Base-by-base conservation (phyloP, 768 basidiomycete genomes). In the Podaxis sp. region DNA sequence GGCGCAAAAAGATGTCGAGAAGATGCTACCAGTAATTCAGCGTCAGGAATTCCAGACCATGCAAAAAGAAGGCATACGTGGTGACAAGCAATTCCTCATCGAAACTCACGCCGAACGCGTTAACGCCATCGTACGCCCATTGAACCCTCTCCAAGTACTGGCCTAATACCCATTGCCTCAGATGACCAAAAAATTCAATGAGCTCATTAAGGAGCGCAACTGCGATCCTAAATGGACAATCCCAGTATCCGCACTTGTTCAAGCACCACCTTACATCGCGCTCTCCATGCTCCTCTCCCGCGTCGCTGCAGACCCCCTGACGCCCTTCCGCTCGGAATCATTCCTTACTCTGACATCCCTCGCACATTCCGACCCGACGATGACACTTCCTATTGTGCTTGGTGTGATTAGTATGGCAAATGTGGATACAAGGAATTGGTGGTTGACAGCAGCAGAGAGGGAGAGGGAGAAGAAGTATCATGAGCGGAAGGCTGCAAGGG, bases 401-500 rank as follows among this genome's bases (percentile, higher is more conserved):
- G 92, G 92, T 6, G 72, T 93, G 51, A 71, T 91, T 44, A 91
- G 89, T 10, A 79, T 93, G 78, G 88, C 88, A 2, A 93, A 92
- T 65, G 88, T 91, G 11, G 92, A 94, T 69, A 86, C 88, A 7
- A 83, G 86, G 38, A 83, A 83, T 44, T 92, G 89, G 91, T 82
- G 92, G 64, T 78, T 87, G 76, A 84, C 80, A 36, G 79, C 86
- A 3, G 82, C 80, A 15, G 84, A 85, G 65, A 80, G 78, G 41
- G 80, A 83, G 68, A 82, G 81, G 46, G 75, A 81, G 60, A 78
- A 78, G 58, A 73, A 76, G 40, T 62, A 54, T 37, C 60, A 62
- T 10, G 41, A 62, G n/a, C 55, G 60, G 60, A 62, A 62, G 20
- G 60, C 60, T 8, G 44, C 41, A 6, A 62, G 48, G 33, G 76